A percentile compares a stretch with the other conserved stretches of the same genome.
phyloP scores from a whole-genome alignment of 202 grass and related monocot genomes.

The Eragrostis tef region DNA sequence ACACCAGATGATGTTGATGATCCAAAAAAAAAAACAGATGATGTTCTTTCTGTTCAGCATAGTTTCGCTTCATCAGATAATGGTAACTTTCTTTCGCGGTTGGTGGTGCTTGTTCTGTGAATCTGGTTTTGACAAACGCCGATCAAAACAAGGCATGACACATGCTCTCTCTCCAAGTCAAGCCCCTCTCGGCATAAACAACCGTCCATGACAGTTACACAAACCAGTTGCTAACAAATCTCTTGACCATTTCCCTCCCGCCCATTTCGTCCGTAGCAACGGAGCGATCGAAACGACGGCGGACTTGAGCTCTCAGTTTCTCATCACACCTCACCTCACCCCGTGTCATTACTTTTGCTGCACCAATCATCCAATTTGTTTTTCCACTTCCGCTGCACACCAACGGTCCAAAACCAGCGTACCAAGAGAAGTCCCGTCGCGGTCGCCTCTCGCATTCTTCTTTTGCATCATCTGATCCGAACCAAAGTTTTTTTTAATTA shows the following conservation, averaged over 20 bases:
- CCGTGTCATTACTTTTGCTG: slow-evolving; percentile 4
- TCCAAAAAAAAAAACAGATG: neutral
- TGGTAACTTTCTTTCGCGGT: neutral
- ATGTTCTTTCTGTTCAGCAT: neutral
- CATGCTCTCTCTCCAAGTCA: slow-evolving; percentile 9
- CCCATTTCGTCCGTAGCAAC: neutral
- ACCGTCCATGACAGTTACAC: slow-evolving; percentile 18
- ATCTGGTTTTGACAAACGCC: neutral
- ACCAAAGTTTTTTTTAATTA: too few relatives aligned
- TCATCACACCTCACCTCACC: too few relatives aligned
- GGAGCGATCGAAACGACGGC: neutral
- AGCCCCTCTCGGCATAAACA: neutral
- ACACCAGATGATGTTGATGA: neutral
- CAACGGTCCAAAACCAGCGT: neutral
- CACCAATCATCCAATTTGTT: neutral
- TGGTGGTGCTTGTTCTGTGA: neutral
- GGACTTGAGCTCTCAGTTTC: neutral
- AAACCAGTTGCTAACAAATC: neutral
- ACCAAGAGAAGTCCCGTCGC: neutral
- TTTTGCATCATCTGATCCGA: neutral
- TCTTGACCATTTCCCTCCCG: neutral
- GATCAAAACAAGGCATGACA: slow-evolving; percentile 9
- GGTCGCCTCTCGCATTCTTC: neutral
- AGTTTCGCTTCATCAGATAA: neutral
- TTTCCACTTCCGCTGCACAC: too few relatives aligned